Base-by-base conservation (phyloP, 2,329 filamentous ascomycete genomes). In the Mollisiaceae sp. region DNA sequence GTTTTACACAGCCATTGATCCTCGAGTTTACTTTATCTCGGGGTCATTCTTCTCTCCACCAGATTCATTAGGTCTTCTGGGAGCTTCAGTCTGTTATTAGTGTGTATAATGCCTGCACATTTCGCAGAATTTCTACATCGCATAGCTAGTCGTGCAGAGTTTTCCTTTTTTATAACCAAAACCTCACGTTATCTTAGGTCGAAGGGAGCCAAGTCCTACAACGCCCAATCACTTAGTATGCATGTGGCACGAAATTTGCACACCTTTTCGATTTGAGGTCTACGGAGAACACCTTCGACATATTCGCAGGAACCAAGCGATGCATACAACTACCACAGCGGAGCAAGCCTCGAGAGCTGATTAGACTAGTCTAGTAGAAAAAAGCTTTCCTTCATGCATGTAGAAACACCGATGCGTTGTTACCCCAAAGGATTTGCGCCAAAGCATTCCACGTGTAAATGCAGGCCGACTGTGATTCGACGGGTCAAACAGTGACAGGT, bases 321-420 rank as follows among this genome's bases (percentile, higher is more conserved):
- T 61, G 63, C 54, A 62, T 69, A 70, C 67, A 69, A 67, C 65
- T 67, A 67, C 56, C 61, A 66, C 62, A 63, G 64, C 54, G 66
- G 65, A 66, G 62, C 67, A 62, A 55, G 56, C 59, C 67, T 69
- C 66, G 63, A 67, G 64, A 67, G 70, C 68, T 64, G 63, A 75
- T 75, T 73, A 73, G 70, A 69, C 65, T 73, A 72, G 70, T 76
- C 74, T 75, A 76, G 71, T 71, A 68, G 62, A 68, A 63, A 68
- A 63, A 58, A 54, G 38, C 56, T 58, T 56, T 66, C 62, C 57
- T 65, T 54, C 62, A 60, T 63, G 63, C 58, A 65, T 67, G 67
- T 43, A 60, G 32, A 62, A 66, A 60, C 59, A 55, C 60, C 54
- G 36, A 66, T 65, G 65, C 60, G 54, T 67, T 58, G 56, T 59